These are phyloP conservation scores for Blepharisma undulans DNA, from an alignment of 169 alveolate genomes.

Conservation along the genomic window DNA sequence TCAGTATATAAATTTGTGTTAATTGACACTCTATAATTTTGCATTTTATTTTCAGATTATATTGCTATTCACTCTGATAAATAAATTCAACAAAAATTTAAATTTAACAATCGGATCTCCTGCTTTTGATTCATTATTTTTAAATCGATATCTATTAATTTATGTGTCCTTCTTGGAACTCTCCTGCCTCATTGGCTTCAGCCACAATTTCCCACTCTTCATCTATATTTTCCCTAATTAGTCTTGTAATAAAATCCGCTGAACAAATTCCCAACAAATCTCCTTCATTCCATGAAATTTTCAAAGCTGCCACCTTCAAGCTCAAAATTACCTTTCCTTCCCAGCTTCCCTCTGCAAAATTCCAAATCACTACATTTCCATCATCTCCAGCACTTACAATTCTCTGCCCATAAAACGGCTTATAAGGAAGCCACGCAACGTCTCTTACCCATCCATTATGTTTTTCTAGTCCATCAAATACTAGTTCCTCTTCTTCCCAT, in stretches of 20 bases:
- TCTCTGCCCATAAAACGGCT: neutral
- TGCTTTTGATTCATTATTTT: neutral
- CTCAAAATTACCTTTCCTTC: constrained; percentile 48
- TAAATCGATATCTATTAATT: neutral
- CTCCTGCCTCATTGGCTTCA: neutral
- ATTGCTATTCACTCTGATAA: neutral
- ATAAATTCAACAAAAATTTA: neutral
- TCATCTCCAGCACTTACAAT: constrained; percentile 59
- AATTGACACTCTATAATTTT: neutral
- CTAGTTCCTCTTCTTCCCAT: constrained; percentile 68
- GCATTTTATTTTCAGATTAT: neutral
- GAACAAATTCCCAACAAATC: neutral
- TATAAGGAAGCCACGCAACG: constrained; percentile 80
- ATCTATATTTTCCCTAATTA: neutral
- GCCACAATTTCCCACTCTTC: neutral
- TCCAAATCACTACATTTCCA: constrained; percentile 67
- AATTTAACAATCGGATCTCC: neutral
- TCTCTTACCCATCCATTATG: constrained; percentile 89
- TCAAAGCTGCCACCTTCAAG: constrained; percentile 68
- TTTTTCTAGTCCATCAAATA: constrained; percentile 50
- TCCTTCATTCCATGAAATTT: constrained; percentile 65
- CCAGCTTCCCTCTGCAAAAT: constrained; percentile 66
- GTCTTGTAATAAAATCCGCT: neutral
- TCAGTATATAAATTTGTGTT: neutral
- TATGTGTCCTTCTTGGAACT: neutral